Conservation (phyloP, 306 rosid species). For the Ziziphus jujuba region DNA sequence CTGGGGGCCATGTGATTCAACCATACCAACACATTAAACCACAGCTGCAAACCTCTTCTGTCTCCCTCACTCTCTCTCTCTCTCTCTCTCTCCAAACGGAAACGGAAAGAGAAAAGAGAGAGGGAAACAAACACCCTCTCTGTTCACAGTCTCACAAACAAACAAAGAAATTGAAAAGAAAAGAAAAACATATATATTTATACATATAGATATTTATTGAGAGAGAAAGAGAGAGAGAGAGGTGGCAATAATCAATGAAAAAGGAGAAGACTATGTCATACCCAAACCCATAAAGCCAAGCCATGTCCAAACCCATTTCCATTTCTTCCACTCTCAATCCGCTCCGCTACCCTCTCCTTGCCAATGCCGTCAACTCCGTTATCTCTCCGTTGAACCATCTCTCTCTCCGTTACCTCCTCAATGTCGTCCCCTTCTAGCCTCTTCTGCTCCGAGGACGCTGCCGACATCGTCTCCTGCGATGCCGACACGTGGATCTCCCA, state of each 20-base stretch:
- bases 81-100: no score
- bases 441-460: constrained; percentile 10
- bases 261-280: constrained; percentile 6
- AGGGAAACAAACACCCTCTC: no score
- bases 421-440: constrained; percentile 16
- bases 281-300: constrained; percentile 19
- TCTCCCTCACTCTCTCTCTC: not conserved
- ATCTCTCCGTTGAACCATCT: not conserved
- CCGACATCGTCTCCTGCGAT: constrained; percentile 4
- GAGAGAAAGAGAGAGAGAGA: no score
- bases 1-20: no score
- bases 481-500: constrained; percentile 5
- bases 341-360: not conserved
- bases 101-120: no score
- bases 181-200: no score
- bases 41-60: no score
- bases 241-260: no score
- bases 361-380: constrained; percentile 12
- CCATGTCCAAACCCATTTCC: constrained; percentile 22
- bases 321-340: not conserved
- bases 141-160: no score
- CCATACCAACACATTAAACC: no score
- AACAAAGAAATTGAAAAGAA: no score
- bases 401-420: not conserved
- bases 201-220: no score